These are phyloP conservation scores for Stachybotrys chlorohalonatus DNA, from an alignment of 2,329 filamentous ascomycete genomes.

Conservation along the genomic window DNA sequence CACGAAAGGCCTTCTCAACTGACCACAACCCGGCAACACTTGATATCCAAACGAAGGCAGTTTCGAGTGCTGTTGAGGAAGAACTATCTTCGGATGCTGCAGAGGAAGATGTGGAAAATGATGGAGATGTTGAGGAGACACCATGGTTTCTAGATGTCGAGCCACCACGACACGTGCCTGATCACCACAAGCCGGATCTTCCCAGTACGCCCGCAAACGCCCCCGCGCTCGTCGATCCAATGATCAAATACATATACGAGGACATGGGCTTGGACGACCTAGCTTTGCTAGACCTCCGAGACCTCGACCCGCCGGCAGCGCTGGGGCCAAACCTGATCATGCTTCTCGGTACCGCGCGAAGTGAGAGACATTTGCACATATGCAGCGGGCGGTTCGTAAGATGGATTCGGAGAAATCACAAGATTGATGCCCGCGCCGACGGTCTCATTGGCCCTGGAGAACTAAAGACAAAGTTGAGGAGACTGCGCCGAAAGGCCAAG, in stretches of 20 bases:
- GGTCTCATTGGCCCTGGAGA: slow-evolving; percentile 85
- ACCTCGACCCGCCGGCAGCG: slow-evolving; percentile 76
- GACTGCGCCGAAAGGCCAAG: slow-evolving; percentile 74
- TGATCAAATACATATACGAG: slow-evolving; percentile 72
- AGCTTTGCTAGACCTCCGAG: slow-evolving; percentile 70
- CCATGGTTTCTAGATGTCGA: slow-evolving; percentile 87
- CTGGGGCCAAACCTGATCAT: slow-evolving; percentile 85
- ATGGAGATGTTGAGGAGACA: slow-evolving; percentile 17
- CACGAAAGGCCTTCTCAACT: slow-evolving; percentile 12
- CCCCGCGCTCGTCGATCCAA: slow-evolving; percentile 60
- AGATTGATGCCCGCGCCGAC: slow-evolving; percentile 70
- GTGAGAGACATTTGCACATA: slow-evolving; percentile 87
- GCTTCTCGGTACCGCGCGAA: slow-evolving; percentile 84
- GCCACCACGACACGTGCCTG: slow-evolving; percentile 40
- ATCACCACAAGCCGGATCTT: slow-evolving; percentile 36
- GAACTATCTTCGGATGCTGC: slow-evolving; percentile 6
- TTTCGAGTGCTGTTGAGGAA: neutral
- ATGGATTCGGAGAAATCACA: slow-evolving; percentile 68
- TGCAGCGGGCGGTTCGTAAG: slow-evolving; percentile 83
- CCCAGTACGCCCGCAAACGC: slow-evolving; percentile 55
- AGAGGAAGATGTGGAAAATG: neutral
- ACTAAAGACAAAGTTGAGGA: slow-evolving; percentile 74
- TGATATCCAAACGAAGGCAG: slow-evolving; percentile 5
- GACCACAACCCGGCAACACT: neutral
- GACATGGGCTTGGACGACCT: slow-evolving; percentile 83